A percentile compares a stretch with the other conserved stretches of the same genome.
Conservation (phyloP, 2,329 filamentous ascomycete genomes). For the Dothideomycetidae sp. region DNA sequence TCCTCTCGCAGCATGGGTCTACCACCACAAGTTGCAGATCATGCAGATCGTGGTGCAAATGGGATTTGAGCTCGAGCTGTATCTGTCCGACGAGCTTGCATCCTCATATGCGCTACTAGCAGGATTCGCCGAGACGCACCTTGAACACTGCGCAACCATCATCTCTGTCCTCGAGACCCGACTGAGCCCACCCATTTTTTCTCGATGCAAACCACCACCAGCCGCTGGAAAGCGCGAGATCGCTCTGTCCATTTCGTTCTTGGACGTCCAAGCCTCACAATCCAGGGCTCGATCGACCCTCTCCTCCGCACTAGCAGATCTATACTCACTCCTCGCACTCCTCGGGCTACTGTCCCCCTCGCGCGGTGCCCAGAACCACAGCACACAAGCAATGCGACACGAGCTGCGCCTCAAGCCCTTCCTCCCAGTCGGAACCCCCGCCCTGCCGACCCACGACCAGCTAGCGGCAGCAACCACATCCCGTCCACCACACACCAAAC, state of each 20-base stretch:
- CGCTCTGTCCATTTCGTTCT: constrained; percentile 13
- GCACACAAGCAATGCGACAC: constrained; percentile 54
- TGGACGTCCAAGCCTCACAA: constrained; percentile 19
- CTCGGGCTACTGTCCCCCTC: constrained; percentile 38
- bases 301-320: constrained; percentile 24
- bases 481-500: neutral
- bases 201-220: constrained; percentile 18
- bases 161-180: constrained; percentile 43
- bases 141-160: constrained; percentile 47
- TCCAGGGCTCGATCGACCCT: constrained; percentile 19
- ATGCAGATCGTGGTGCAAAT: constrained; percentile 81
- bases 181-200: constrained; percentile 12
- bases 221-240: constrained; percentile 14
- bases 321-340: constrained; percentile 54
- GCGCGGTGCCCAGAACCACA: constrained; percentile 43
- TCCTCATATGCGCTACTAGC: constrained; percentile 54
- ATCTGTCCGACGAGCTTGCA: constrained; percentile 68
- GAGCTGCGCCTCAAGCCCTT: constrained; percentile 83
- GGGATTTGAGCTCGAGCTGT: constrained; percentile 86
- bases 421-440: constrained; percentile 50
- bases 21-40: constrained; percentile 75
- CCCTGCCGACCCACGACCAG: constrained; percentile 49
- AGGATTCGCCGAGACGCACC: constrained; percentile 13
- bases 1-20: constrained; percentile 75
- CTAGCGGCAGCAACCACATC: constrained; percentile 30